A percentile compares a stretch with the other conserved stretches of the same genome.
These are phyloP conservation scores for Termitomyces sp. DNA, from an alignment of 1,284 basidiomycete species.

Conservation along the genomic window DNA sequence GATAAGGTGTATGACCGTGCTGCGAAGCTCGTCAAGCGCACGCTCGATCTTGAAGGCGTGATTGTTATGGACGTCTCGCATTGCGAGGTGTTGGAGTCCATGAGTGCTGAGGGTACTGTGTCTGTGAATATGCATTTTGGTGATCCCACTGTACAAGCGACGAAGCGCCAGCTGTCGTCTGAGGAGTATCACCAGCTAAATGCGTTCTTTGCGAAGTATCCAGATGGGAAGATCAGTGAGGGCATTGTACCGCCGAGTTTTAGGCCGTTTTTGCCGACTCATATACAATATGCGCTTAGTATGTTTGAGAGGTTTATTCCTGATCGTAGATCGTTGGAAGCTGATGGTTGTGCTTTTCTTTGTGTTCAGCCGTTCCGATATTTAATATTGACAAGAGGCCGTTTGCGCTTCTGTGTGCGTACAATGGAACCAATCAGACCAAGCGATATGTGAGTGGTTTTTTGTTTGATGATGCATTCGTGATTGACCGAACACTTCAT, in stretches of 20 bases:
- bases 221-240: constrained; percentile 83
- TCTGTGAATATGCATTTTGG: constrained; percentile 51
- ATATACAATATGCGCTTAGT: constrained; percentile 84
- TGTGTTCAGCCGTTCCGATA: constrained; percentile 72
- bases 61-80: constrained; percentile 90
- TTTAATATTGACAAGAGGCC: constrained; percentile 93
- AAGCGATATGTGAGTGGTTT: constrained; percentile 64
- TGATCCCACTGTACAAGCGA: constrained; percentile 38
- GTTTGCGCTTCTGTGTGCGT: constrained; percentile 89
- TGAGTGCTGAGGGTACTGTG: constrained; percentile 60
- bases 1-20: constrained; percentile 85
- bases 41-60: constrained; percentile 88
- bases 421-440: constrained; percentile 75
- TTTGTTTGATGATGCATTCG: neutral
- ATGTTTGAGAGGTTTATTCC: constrained; percentile 25
- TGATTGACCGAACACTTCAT: neutral
- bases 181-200: constrained; percentile 73
- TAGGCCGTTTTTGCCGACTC: constrained; percentile 71
- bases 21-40: constrained; percentile 82
- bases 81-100: constrained; percentile 81
- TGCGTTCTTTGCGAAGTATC: constrained; percentile 71
- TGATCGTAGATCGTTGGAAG: neutral
- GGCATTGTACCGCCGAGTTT: constrained; percentile 76
- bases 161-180: constrained; percentile 48
- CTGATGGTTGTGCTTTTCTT: constrained; percentile 6